phyloP scores from a whole-genome alignment of 371 early-diverging fungal species.

The Capillidium rhysosporum region DNA sequence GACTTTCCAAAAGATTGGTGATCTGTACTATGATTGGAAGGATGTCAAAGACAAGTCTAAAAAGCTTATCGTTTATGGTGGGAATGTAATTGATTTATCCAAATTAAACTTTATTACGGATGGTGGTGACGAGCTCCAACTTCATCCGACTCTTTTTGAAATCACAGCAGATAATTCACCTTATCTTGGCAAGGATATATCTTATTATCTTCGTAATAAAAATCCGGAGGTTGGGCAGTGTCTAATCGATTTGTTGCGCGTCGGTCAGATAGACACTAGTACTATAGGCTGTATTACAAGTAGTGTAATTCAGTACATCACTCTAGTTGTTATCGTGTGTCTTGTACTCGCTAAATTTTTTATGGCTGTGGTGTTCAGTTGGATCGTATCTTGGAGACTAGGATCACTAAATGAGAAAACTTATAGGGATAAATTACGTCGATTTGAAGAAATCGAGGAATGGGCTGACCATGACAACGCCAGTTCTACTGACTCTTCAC shows the following conservation, averaged over 20 bases:
- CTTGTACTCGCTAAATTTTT: slow-evolving; percentile 63
- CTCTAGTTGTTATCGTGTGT: slow-evolving; percentile 53
- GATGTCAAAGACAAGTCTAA: slow-evolving; percentile 24
- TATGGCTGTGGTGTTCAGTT: slow-evolving; percentile 62
- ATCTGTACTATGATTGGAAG: slow-evolving; percentile 50
- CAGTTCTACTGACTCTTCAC: not conserved
- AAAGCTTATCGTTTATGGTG: slow-evolving; percentile 49
- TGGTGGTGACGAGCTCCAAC: not conserved
- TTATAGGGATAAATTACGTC: slow-evolving; percentile 28
- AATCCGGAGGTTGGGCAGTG: slow-evolving; percentile 10
- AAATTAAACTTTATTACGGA: slow-evolving; percentile 18
- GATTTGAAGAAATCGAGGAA: slow-evolving; percentile 30
- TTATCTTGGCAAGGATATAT: slow-evolving; percentile 16
- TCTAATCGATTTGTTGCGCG: slow-evolving; percentile 17
- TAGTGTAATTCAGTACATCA: slow-evolving; percentile 49
- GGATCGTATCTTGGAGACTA: slow-evolving; percentile 52
- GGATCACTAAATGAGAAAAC: slow-evolving; percentile 52
- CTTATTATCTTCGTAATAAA: slow-evolving; percentile 11
- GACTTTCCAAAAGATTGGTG: slow-evolving; percentile 20
- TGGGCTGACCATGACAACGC: slow-evolving; percentile 29
- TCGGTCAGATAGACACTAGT: slow-evolving; percentile 49
- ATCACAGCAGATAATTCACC: slow-evolving; percentile 5
- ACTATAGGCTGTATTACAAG: slow-evolving; percentile 60
- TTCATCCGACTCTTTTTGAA: not conserved
- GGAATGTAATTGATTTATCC: slow-evolving; percentile 38